Percentiles rank a stretch among this genome's conserved stretches.
phyloP scores from a whole-genome alignment of 371 early-diverging fungal genomes.

The Chytridiales sp. region DNA sequence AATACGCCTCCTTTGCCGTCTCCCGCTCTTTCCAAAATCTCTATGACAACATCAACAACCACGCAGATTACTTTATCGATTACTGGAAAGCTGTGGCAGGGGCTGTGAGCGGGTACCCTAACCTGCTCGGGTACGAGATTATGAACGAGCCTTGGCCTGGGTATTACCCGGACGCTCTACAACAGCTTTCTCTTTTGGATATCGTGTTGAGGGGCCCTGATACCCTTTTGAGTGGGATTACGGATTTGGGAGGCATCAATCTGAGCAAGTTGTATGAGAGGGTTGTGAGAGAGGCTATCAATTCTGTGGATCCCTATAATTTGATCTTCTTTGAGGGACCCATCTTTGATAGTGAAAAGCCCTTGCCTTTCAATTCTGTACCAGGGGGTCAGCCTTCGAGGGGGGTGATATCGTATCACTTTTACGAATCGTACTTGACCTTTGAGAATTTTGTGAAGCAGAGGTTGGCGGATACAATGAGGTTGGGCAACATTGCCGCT shows the following conservation, averaged over 20 bases:
- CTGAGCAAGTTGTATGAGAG: no score
- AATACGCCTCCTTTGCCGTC: background rate
- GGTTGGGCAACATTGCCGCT: no score
- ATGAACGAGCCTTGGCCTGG: conserved; percentile 48
- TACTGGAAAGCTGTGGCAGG: conserved; percentile 53
- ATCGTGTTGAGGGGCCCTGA: conserved; percentile 18
- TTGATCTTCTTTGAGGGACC: conserved; percentile 52
- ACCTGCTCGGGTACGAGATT: conserved; percentile 59
- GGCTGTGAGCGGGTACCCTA: conserved; percentile 41
- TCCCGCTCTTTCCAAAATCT: conserved; percentile 38
- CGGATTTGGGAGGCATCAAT: no score
- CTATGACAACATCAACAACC: conserved; percentile 52
- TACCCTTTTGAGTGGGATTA: conserved; percentile 18
- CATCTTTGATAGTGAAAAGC: background rate
- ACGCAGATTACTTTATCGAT: conserved; percentile 51
- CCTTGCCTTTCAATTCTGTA: no score
- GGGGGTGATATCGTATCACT: no score
- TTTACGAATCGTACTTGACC: no score
- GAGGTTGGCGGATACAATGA: no score
- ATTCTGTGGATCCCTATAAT: conserved; percentile 46
- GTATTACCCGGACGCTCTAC: background rate
- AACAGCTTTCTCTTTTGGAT: conserved; percentile 6
- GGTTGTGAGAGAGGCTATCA: no score
- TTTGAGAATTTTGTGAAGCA: no score
- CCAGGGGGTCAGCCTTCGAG: no score